Percentiles rank a stretch among this genome's conserved stretches.
These are phyloP conservation scores for Pontederia crassipes DNA, from an alignment of 176 grass and related monocot species.

Conservation along the genomic window DNA sequence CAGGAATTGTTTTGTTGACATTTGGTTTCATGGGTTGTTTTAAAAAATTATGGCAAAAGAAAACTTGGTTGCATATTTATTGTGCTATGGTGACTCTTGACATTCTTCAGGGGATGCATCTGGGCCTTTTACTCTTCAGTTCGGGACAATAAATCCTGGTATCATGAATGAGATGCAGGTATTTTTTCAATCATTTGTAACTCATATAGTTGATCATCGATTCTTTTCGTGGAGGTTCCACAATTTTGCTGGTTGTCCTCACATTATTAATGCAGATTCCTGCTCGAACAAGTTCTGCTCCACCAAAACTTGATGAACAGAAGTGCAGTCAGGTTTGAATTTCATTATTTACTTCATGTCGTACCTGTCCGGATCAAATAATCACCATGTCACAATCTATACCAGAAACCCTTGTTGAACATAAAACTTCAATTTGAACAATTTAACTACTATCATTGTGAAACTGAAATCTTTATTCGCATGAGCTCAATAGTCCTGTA, in stretches of 20 bases:
- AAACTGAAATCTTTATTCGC: no score
- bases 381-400: background rate
- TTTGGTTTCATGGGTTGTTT: background rate
- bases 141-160: constrained; percentile 67
- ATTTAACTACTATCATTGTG: no score
- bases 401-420: no score
- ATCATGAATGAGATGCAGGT: constrained; percentile 61
- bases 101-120: constrained; percentile 43
- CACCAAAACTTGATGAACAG: constrained; percentile 92
- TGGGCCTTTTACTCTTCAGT: constrained; percentile 57
- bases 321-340: constrained; percentile 67
- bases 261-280: constrained; percentile 47
- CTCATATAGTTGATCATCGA: constrained; percentile 2
- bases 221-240: constrained; percentile 7
- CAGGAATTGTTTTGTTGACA: background rate
- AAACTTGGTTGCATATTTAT: background rate
- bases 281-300: constrained; percentile 91
- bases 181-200: constrained; percentile 24
- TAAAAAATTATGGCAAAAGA: background rate
- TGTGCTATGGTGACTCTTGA: background rate
- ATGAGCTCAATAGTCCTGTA: no score
- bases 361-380: background rate
- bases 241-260: background rate
- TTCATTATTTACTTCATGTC: background rate
- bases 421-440: no score